These are phyloP conservation scores for Croton laevigatus DNA, from an alignment of 441 rosid species.

Conservation along the genomic window DNA sequence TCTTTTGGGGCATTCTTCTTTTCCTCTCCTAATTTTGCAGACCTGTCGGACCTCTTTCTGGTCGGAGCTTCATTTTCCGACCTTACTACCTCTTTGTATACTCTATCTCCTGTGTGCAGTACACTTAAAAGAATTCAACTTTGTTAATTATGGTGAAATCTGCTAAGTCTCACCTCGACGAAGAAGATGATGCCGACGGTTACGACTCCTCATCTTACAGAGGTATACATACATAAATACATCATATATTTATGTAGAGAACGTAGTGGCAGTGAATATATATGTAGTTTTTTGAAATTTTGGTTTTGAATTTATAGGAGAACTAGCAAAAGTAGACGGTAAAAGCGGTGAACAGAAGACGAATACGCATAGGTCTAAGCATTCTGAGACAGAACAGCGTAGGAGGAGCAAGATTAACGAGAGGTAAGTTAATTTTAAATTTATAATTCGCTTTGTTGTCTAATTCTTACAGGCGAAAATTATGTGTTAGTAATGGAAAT, in stretches of 20 bases:
- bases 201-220: constrained; percentile 43
- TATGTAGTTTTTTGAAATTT: not conserved
- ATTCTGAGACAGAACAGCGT: constrained; percentile 97
- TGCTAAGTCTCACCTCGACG: constrained; percentile 36
- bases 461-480: not conserved
- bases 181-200: constrained; percentile 52
- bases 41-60: constrained; percentile 5
- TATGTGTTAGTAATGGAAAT: not conserved
- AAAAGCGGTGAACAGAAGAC: constrained; percentile 61
- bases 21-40: constrained; percentile 5
- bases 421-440: constrained; percentile 40
- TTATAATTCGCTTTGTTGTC: not conserved
- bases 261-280: not conserved
- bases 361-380: constrained; percentile 86
- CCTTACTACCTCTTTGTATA: not conserved
- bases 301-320: constrained; percentile 26
- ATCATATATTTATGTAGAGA: not conserved
- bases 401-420: constrained; percentile 95
- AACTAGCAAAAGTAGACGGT: constrained; percentile 37
- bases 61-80: constrained; percentile 25
- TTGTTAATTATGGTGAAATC: constrained; percentile 44
- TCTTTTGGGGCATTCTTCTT: constrained; percentile 7
- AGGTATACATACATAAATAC: constrained; percentile 22
- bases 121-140: not conserved
- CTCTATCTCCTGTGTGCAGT: not conserved